A percentile compares a stretch with the other conserved stretches of the same genome.
Conservation (phyloP, 2,329 filamentous ascomycete species). For the Cladobotryum mycophilum region DNA sequence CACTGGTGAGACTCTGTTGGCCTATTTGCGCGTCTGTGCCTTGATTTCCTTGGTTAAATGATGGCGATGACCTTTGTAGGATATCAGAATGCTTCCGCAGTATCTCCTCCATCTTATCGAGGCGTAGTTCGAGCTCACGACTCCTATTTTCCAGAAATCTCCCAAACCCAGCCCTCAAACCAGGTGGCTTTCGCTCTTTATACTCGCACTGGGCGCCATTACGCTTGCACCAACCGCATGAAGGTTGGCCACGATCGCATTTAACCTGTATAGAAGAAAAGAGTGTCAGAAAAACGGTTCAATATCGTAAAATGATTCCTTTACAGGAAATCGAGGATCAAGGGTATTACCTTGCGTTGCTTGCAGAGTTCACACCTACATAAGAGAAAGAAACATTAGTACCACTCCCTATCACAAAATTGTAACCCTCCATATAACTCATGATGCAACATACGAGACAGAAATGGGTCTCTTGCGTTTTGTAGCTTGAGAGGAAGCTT, state of each 20-base stretch:
- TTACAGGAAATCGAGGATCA: neutral
- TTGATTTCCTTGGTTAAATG: constrained; percentile 26
- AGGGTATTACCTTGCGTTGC: constrained; percentile 60
- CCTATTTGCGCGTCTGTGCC: constrained; percentile 42
- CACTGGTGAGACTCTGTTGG: constrained; percentile 46
- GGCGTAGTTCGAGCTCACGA: constrained; percentile 8
- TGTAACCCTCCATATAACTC: no score
- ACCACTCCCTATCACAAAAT: neutral
- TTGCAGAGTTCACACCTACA: constrained; percentile 71
- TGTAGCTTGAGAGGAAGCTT: constrained; percentile 26
- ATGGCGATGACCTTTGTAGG: constrained; percentile 48
- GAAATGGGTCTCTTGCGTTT: constrained; percentile 57
- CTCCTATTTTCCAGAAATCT: constrained; percentile 64
- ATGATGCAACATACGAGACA: constrained; percentile 43
- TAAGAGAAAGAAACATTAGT: constrained; percentile 6
- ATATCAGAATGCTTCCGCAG: constrained; percentile 61
- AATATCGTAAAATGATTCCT: neutral
- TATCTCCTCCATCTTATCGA: constrained; percentile 63
- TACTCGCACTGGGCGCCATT: constrained; percentile 60
- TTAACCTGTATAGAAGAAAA: constrained; percentile 50
- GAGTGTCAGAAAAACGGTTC: constrained; percentile 9
- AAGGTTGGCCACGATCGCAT: constrained; percentile 70
- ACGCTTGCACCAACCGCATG: constrained; percentile 61
- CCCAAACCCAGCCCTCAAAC: constrained; percentile 61
- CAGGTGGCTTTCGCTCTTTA: constrained; percentile 63